phyloP scores from a whole-genome alignment of 2,329 filamentous ascomycete species.

The Phoma sp. region DNA sequence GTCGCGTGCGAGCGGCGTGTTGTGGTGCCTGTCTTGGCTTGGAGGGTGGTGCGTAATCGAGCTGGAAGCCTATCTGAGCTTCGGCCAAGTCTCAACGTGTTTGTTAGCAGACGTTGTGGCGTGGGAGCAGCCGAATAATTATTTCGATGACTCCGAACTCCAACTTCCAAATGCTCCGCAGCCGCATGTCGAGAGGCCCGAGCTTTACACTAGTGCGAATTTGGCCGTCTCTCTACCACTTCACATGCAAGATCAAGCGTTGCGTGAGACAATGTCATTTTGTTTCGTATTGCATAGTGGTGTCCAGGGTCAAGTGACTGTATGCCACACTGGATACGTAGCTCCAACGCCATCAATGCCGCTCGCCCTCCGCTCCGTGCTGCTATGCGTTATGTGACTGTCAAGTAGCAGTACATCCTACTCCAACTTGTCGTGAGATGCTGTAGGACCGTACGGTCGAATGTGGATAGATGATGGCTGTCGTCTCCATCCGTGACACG shows the following conservation, averaged over 20 bases:
- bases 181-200: slow-evolving; percentile 7
- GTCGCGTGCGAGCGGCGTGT: slow-evolving; percentile 28
- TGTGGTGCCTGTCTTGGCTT: slow-evolving; percentile 16
- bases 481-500: background rate
- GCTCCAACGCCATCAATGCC: slow-evolving; percentile 43
- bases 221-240: background rate
- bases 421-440: slow-evolving; percentile 5
- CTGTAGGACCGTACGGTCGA: background rate
- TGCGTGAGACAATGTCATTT: background rate
- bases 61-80: background rate
- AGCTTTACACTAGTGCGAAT: slow-evolving; percentile 9
- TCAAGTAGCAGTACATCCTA: slow-evolving; percentile 8
- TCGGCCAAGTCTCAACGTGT: background rate
- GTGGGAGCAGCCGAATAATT: slow-evolving; percentile 10
- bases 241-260: slow-evolving; percentile 2
- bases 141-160: slow-evolving; percentile 18
- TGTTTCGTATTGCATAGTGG: slow-evolving; percentile 19
- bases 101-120: slow-evolving; percentile 10
- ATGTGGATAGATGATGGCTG: background rate
- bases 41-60: background rate
- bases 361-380: slow-evolving; percentile 17
- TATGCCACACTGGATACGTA: slow-evolving; percentile 31
- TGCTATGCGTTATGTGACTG: slow-evolving; percentile 8
- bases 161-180: slow-evolving; percentile 13
- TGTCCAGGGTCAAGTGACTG: slow-evolving; percentile 21